Percentiles rank a stretch among this genome's conserved stretches.
These are phyloP conservation scores for Xylaria grammica DNA, from an alignment of 495 filamentous ascomycete species.

Conservation along the genomic window DNA sequence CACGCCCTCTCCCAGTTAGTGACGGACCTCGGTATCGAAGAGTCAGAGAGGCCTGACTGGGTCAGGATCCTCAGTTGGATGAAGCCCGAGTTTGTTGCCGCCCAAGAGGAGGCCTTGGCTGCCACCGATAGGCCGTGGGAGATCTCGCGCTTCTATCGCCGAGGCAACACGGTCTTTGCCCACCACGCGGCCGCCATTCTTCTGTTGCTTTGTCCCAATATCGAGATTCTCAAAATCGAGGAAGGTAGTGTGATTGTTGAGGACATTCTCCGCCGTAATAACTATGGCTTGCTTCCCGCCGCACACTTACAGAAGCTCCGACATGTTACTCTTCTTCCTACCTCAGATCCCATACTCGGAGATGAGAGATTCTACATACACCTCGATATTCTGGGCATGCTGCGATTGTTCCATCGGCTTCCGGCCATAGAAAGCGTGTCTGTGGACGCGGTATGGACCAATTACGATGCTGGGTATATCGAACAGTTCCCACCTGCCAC, in stretches of 20 bases:
- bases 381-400: neutral
- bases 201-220: constrained; percentile 5
- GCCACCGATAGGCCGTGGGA: neutral
- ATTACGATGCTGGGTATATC: neutral
- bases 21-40: neutral
- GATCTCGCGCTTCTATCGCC: neutral
- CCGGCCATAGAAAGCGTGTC: constrained; percentile 3
- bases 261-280: neutral
- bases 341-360: neutral
- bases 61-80: constrained; percentile 1
- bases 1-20: neutral
- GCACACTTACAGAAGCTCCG: neutral
- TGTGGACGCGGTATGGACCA: neutral
- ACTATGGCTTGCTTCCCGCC: neutral
- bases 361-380: neutral
- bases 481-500: neutral
- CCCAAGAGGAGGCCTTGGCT: neutral
- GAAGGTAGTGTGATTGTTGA: neutral
- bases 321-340: neutral
- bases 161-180: neutral
- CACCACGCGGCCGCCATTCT: neutral
- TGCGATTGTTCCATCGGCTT: constrained; percentile 7
- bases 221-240: neutral
- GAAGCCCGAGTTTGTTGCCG: constrained; percentile 1
- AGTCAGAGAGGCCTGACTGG: neutral